A percentile compares a stretch with the other conserved stretches of the same genome.
phyloP scores from a whole-genome alignment of 495 filamentous ascomycete species.

The Penicillium coffeae region DNA sequence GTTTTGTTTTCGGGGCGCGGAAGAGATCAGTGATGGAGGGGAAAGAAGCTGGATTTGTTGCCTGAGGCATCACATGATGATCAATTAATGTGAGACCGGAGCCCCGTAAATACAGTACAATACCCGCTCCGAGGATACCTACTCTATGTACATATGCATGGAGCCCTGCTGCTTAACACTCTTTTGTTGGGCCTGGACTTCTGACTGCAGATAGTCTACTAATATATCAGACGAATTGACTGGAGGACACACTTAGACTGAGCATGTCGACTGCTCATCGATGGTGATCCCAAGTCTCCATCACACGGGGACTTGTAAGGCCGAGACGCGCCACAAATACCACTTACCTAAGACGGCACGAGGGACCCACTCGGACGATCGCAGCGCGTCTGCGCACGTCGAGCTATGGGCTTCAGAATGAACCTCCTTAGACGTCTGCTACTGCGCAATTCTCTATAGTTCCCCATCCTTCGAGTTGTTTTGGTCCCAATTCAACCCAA shows the following conservation, averaged over 20 bases:
- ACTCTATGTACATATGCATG: no score
- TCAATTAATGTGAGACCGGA: not conserved
- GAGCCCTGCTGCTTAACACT: not conserved
- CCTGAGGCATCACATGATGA: constrained; percentile 13
- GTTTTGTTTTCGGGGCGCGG: constrained; percentile 23
- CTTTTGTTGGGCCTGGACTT: no score
- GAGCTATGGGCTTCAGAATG: constrained; percentile 12
- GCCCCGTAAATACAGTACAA: not conserved
- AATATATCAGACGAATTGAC: no score
- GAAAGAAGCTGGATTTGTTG: not conserved
- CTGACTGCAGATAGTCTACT: no score
- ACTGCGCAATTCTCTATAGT: not conserved
- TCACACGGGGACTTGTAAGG: not conserved
- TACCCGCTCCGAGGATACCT: no score
- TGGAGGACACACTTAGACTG: no score
- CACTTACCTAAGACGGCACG: constrained; percentile 23
- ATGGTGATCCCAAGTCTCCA: no score
- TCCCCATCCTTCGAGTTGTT: not conserved
- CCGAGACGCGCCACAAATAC: constrained; percentile 6
- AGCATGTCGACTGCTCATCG: no score
- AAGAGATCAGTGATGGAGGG: constrained; percentile 19
- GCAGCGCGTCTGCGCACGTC: constrained; percentile 27
- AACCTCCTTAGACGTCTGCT: not conserved
- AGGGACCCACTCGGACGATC: constrained; percentile 15
- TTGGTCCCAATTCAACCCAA: not conserved